Evolutionary conservation across 768 basidiomycete species (phyloP), one percentile per base, ranked within the genome.

Genomic region (Tremella mesenterica): DNA sequence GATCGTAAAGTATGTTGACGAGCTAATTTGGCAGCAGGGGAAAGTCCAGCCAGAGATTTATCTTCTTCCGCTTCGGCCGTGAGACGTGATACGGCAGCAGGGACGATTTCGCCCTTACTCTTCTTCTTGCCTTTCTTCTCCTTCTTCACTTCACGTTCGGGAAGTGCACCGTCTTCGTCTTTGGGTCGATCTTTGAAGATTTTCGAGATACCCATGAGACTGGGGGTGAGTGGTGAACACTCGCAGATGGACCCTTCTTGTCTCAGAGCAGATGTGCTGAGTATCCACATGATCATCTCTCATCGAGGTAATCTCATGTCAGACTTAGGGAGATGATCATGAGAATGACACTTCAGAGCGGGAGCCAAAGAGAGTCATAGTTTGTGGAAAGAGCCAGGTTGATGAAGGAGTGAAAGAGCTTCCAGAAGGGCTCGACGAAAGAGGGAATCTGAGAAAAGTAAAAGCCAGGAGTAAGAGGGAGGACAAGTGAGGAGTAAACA

Each of bases 21-120:
- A 1, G 88, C 90, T 10, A 93, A 79, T 70, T 85, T 84, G 2
- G 91, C 91, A 14, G 91, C 91, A 6, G 91, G 91, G 64, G 85
- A 86, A 21, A 93, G 75, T 7, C 89, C 91, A 47, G 79, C 81
- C 76, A 88, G 73, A 53, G 79, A 74, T 4, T 77, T 70, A 57
- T 75, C 75, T 54, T 82, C 44, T 75, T 57, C 56, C 14, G 87
- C 77, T 75, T 95, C 89, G 1, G 84, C 90, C 13, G 87, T 84
- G 34, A 83, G 88, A 65, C 84, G 85, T 48, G 85, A 85, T 16
- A 93, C 80, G 50, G 81, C 79, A 1, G 89, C 82, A 49, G 81
- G 80, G 9, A 81, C 81, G 12, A 80, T 81, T 44, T 79, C 79
- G 20, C 55, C 61, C 46, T 65, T 65, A 12, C 53, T 56, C 33